Conservation (phyloP, 257 asterid genomes). For the Solanum sitiens region DNA sequence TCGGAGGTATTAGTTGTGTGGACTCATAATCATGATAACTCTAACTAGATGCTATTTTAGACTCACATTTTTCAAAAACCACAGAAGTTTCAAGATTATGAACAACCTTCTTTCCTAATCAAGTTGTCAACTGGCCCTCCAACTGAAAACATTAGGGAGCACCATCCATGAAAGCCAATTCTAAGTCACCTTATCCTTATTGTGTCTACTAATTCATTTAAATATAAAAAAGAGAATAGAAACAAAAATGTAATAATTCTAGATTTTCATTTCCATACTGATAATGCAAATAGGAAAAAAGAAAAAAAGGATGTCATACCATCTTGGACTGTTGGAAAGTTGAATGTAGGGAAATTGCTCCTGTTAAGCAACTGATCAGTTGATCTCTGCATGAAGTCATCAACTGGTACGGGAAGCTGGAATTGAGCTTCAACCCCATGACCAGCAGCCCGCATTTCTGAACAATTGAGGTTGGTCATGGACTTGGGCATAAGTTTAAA, state of each 20-base stretch:
- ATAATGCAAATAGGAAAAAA: background rate
- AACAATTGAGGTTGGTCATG: conserved; percentile 71
- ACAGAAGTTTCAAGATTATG: background rate
- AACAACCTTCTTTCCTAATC: background rate
- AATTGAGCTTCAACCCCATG: conserved; percentile 93
- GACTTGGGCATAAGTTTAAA: conserved; percentile 96
- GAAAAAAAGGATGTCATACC: conserved; percentile 28
- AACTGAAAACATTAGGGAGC: background rate
- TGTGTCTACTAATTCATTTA: background rate
- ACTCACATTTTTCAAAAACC: background rate
- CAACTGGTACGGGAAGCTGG: conserved; percentile 86
- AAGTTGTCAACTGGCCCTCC: background rate
- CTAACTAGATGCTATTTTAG: background rate
- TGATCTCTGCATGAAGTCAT: conserved; percentile 93
- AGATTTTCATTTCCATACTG: background rate
- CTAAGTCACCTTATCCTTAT: background rate
- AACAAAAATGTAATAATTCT: background rate
- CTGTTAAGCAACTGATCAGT: conserved; percentile 76
- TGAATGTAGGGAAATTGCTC: conserved; percentile 42
- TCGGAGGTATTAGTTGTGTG: background rate
- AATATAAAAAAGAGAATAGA: background rate
- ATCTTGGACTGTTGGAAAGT: conserved; percentile 64
- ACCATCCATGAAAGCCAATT: background rate
- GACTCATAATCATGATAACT: background rate
- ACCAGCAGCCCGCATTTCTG: conserved; percentile 98